A percentile compares a stretch with the other conserved stretches of the same genome.
Conservation (phyloP, 257 asterid genomes). For the Penstemon newberryi region DNA sequence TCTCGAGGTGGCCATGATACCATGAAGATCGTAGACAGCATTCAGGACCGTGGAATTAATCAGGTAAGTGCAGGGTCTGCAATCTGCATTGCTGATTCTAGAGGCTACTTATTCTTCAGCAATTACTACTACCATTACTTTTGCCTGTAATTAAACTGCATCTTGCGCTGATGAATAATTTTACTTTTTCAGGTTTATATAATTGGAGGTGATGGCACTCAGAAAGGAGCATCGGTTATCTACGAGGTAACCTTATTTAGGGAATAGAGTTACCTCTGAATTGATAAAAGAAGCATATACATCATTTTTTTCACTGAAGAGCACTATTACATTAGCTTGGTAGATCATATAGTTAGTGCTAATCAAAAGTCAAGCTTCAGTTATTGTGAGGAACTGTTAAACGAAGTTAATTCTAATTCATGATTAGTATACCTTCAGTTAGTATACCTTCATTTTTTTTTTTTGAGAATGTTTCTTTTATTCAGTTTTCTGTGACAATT, state of each 20-base stretch:
- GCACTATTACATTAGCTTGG: constrained; percentile 6
- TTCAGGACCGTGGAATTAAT: constrained; percentile 96
- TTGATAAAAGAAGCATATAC: constrained; percentile 3
- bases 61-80: constrained; percentile 55
- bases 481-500: neutral
- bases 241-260: constrained; percentile 58
- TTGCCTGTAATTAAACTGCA: constrained; percentile 31
- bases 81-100: constrained; percentile 15
- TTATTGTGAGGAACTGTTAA: constrained; percentile 12
- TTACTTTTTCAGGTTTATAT: constrained; percentile 77
- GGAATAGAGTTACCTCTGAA: constrained; percentile 12
- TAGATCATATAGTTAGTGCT: neutral
- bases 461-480: neutral
- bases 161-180: constrained; percentile 38
- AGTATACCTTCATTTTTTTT: neutral
- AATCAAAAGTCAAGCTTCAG: constrained; percentile 1
- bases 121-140: constrained; percentile 11
- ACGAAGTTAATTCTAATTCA: neutral
- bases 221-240: constrained; percentile 82
- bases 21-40: constrained; percentile 86
- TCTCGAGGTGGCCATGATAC: constrained; percentile 99
- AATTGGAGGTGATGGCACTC: constrained; percentile 98
- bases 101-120: constrained; percentile 1
- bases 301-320: constrained; percentile 10
- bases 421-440: neutral